Evolutionary conservation across 179 eudicot genomes (phyloP).

Genomic region (Amaranthus tricolor): DNA sequence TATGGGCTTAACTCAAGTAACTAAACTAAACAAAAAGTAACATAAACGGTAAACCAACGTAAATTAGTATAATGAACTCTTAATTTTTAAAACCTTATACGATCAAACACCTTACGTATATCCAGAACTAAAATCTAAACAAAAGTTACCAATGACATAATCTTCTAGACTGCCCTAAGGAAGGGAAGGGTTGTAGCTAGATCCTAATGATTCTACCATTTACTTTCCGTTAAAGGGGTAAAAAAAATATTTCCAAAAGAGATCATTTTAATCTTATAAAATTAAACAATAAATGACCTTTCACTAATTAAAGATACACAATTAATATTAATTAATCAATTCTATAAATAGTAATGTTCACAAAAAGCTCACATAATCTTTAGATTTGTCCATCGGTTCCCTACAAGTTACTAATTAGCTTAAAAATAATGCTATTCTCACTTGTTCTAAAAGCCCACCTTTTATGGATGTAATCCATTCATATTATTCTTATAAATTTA

Average conservation of each 20-base stretch:
- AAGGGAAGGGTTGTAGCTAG: not conserved
- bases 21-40: too few species aligned
- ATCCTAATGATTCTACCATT: conserved; percentile 8
- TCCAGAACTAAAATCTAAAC: too few species aligned
- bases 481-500: not conserved
- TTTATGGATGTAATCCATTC: conserved; percentile 1
- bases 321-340: not conserved
- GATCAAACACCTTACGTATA: too few species aligned
- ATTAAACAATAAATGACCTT: not conserved
- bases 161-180: too few species aligned
- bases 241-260: not conserved
- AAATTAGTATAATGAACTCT: too few species aligned
- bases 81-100: too few species aligned
- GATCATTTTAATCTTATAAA: not conserved
- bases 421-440: conserved; percentile 3
- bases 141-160: too few species aligned
- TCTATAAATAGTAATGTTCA: conserved; percentile 11
- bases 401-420: conserved; percentile 3
- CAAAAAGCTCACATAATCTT: not conserved
- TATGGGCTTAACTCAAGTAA: too few species aligned
- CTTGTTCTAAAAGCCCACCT: not conserved
- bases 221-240: not conserved
- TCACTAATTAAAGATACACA: conserved; percentile 6
- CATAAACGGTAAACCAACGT: too few species aligned
- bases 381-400: conserved; percentile 5